Evolutionary conservation across 306 rosid species (phyloP), one percentile per base, ranked within the genome.

Genomic region (Quillaja saponaria): DNA sequence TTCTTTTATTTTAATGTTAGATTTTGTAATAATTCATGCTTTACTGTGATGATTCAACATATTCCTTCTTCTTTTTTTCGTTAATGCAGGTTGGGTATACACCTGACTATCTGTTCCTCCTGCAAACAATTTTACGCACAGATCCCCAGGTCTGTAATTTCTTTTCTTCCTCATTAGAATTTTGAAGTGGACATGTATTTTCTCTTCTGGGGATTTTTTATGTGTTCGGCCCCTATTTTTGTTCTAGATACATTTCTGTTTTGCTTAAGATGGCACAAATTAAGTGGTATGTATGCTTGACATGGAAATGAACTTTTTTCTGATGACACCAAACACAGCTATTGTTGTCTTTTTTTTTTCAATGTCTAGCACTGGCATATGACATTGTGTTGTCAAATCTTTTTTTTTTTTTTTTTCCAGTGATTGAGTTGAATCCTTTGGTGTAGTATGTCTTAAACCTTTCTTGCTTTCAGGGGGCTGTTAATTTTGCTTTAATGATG

Each of bases 401-500:
- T 53, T 52, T 34, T 17, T 6, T 38, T 9, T 63, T 52, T 58
- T 38, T 21, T 10, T 38, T 41, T 66, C 57, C 10, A 45, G 41
- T 62, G 70, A 21, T 18, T 31, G 21, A 35, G 13, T 51, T 64
- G 33, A 64, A 13, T 31, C 53, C 21, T 61, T 34, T 21, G 8
- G n/a, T 13, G 12, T 67, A 44, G 53, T 28, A 55, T 61, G 4
- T 61, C 50, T 62, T 10, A 31, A 55, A 67, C 35, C 35, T 31
- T 61, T 42, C 45, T 76, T 76, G 56, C 34, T 17, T 79, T 54
- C 75, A 91, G 97, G 96, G 97, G 64, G 97, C 97, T 56, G 96
- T 91, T 61, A 91, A 91, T 83, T 91, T 91, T 80, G 96, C 96
- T 53, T 76, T 91, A 64, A 91, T 91, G 97, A 91, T 91, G 97